These are phyloP conservation scores for Peniophora sp. DNA, from an alignment of 1,284 basidiomycete genomes.

Conservation along the genomic window DNA sequence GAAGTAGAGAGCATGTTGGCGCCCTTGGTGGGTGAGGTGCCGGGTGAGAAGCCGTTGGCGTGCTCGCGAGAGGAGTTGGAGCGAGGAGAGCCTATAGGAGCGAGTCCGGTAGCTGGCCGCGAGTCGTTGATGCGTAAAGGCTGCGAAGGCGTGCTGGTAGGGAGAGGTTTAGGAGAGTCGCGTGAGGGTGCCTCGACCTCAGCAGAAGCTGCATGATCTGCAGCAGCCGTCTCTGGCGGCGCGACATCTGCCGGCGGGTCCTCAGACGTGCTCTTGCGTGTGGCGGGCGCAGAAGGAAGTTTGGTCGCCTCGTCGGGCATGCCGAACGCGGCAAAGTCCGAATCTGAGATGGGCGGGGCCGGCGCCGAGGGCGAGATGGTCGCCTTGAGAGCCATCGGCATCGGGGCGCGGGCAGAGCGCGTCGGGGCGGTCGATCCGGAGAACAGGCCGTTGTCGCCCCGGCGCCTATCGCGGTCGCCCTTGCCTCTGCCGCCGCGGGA, in stretches of 20 bases:
- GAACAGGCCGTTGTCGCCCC: slow-evolving; percentile 36
- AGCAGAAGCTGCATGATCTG: slow-evolving; percentile 6
- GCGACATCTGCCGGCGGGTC: slow-evolving; percentile 4
- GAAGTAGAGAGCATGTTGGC: slow-evolving; percentile 41
- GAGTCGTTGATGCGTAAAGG: slow-evolving; percentile 25
- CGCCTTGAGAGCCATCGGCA: slow-evolving; percentile 61
- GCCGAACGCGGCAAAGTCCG: slow-evolving; percentile 68
- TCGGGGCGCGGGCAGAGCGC: slow-evolving; percentile 45
- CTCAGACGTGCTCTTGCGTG: slow-evolving; percentile 22
- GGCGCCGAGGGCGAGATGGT: slow-evolving; percentile 70
- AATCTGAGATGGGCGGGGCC: slow-evolving; percentile 68
- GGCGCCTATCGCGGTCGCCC: slow-evolving; percentile 11
- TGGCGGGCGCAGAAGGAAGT: slow-evolving; percentile 39
- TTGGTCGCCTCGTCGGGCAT: slow-evolving; percentile 46
- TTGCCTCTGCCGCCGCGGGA: slow-evolving; percentile 22
- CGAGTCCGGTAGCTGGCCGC: slow-evolving; percentile 44
- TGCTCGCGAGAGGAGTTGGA: slow-evolving; percentile 30
- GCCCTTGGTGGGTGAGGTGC: slow-evolving; percentile 34
- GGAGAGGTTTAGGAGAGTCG: slow-evolving; percentile 31
- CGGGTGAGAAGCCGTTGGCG: slow-evolving; percentile 39
- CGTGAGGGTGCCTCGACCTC: not conserved
- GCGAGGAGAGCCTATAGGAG: slow-evolving; percentile 68
- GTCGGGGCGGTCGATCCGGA: slow-evolving; percentile 46
- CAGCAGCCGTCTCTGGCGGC: slow-evolving; percentile 7
- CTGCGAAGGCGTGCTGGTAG: slow-evolving; percentile 42